These are phyloP conservation scores for Sporisorium graminicola DNA, from an alignment of 1,284 basidiomycete genomes.

Conservation along the genomic window DNA sequence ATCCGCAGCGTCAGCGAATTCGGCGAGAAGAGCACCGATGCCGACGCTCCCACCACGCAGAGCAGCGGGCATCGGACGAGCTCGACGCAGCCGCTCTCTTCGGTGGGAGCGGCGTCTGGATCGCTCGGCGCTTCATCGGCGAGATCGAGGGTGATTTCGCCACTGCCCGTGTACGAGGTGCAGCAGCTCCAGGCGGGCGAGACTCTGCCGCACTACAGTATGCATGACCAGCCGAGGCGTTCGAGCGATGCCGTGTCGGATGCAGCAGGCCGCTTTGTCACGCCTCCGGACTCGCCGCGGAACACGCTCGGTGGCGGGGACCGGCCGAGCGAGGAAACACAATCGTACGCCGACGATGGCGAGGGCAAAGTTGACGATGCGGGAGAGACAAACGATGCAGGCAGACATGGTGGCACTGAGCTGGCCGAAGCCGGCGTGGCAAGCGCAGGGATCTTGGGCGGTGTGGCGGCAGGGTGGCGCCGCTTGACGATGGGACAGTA, in stretches of 20 bases:
- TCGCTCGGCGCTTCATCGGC: slow-evolving; percentile 18
- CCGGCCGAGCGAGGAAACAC: slow-evolving; percentile 14
- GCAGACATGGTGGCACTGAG: slow-evolving; percentile 1
- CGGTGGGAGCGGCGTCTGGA: slow-evolving; percentile 6
- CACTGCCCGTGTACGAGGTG: slow-evolving; percentile 29
- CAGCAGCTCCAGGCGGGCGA: slow-evolving; percentile 23
- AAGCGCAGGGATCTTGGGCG: slow-evolving; percentile 47
- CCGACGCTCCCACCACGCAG: background rate
- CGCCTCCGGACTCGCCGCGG: slow-evolving; percentile 31
- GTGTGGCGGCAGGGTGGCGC: slow-evolving; percentile 52
- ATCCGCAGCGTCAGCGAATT: slow-evolving; percentile 59
- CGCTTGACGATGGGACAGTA: slow-evolving; percentile 55
- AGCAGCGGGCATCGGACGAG: slow-evolving; percentile 6
- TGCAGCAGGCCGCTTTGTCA: slow-evolving; percentile 23
- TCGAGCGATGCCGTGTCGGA: slow-evolving; percentile 9
- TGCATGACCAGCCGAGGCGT: slow-evolving; percentile 15
- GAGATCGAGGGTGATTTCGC: slow-evolving; percentile 17
- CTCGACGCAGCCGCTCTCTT: slow-evolving; percentile 3
- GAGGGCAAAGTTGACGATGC: background rate
- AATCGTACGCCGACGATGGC: slow-evolving; percentile 14
- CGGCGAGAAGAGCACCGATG: slow-evolving; percentile 46
- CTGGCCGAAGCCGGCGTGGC: slow-evolving; percentile 26
- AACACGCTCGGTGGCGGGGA: slow-evolving; percentile 2
- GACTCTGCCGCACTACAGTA: slow-evolving; percentile 28
- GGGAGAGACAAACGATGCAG: background rate